Conservation (phyloP, 768 basidiomycete genomes). For the Leccinum obscurum region DNA sequence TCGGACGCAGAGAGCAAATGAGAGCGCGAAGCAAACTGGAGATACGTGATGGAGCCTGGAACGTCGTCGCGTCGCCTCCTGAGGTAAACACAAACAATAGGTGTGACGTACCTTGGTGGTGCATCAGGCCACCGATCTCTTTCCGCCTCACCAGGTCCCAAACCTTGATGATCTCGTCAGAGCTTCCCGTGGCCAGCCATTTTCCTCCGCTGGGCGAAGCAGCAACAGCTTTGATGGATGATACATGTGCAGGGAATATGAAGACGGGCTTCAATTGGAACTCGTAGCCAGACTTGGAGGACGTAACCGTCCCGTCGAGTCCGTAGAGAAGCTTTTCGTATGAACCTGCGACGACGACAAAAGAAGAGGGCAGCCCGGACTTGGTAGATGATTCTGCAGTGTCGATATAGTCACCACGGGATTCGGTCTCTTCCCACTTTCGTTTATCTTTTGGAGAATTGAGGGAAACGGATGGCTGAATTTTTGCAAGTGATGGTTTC, state of each 20-base stretch:
- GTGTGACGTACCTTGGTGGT: conserved; percentile 75
- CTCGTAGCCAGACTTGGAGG: conserved; percentile 30
- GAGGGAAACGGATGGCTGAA: conserved; percentile 5
- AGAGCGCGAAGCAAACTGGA: conserved; percentile 83
- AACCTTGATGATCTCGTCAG: conserved; percentile 96
- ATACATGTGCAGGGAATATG: conserved; percentile 96
- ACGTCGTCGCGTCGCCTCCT: neutral
- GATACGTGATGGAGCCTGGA: conserved; percentile 87
- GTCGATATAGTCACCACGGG: neutral
- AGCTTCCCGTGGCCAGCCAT: conserved; percentile 93
- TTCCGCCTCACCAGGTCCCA: conserved; percentile 93
- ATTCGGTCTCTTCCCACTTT: conserved; percentile 18
- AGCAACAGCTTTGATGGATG: conserved; percentile 87
- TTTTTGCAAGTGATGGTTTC: conserved; percentile 3
- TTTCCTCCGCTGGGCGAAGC: conserved; percentile 89
- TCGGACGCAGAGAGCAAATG: conserved; percentile 91
- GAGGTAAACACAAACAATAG: neutral
- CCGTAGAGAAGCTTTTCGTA: conserved; percentile 98
- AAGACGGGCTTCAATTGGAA: conserved; percentile 75
- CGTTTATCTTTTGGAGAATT: conserved; percentile 33
- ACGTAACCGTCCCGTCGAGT: conserved; percentile 60
- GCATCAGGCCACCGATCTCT: conserved; percentile 93
- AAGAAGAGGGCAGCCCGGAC: conserved; percentile 51
- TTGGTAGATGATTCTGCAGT: conserved; percentile 3
- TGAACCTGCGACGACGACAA: conserved; percentile 88